Conservation (phyloP, 192 early-diverging fungal genomes). For the Geranomyces michiganensis region DNA sequence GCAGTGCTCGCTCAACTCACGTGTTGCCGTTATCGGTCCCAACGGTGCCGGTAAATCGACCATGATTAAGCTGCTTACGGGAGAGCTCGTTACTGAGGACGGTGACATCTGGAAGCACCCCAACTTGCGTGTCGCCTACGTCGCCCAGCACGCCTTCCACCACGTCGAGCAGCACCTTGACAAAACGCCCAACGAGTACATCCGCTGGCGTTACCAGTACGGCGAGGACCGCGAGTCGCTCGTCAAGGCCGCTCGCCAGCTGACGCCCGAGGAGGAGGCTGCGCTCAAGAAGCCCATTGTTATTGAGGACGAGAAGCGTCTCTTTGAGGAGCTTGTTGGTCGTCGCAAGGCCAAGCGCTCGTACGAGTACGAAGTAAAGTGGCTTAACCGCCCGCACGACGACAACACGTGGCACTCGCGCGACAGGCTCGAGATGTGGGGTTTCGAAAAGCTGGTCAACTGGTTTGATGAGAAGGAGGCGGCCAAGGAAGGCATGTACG, state of each 20-base stretch:
- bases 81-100: constrained; percentile 68
- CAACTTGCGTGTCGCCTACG: constrained; percentile 82
- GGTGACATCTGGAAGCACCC: constrained; percentile 81
- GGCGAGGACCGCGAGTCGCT: constrained; percentile 77
- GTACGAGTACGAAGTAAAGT: constrained; percentile 84
- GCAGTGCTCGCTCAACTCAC: constrained; percentile 73
- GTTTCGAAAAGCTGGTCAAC: constrained; percentile 75
- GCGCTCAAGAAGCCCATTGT: constrained; percentile 49
- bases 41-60: constrained; percentile 89
- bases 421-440: constrained; percentile 70
- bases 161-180: constrained; percentile 83
- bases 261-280: constrained; percentile 67
- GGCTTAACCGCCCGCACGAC: constrained; percentile 63
- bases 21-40: constrained; percentile 79
- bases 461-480: constrained; percentile 80
- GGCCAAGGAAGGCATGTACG: constrained; percentile 69
- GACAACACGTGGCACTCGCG: constrained; percentile 72
- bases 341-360: constrained; percentile 78
- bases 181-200: constrained; percentile 82
- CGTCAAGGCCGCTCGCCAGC: constrained; percentile 68
- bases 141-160: constrained; percentile 87
- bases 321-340: constrained; percentile 66
- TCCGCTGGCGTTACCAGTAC: constrained; percentile 81
- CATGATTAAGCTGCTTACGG: constrained; percentile 79
- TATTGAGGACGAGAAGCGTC: constrained; percentile 57